Base-by-base conservation (phyloP, 148 eudicot species). In the Vaccinium darrowii region DNA sequence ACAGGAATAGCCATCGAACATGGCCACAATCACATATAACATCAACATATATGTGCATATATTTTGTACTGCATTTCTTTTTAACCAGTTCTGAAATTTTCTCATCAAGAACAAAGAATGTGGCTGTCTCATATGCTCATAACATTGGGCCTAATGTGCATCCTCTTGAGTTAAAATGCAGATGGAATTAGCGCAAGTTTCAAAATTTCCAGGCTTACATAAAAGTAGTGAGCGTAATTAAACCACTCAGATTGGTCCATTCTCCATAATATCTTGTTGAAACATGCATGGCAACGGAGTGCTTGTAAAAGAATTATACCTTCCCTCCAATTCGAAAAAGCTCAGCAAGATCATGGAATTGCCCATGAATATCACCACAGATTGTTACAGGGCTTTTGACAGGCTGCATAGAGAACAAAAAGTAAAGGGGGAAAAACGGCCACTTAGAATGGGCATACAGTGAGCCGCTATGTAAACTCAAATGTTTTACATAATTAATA, bases 301-400 rank as follows among this genome's bases (percentile, higher is more conserved):
- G 87, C 63, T 79, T 18, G 30, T 47, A 56, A 11, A 21, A 71
- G 71, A 54, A 13, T 52, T 47, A 57, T 84, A 96, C 98, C 98
- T 91, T 96, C 30, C 98, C 98, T 76, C 98, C 98, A 85, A 96
- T 96, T 76, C 98, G 96, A 79, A 95, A 95, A 82, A 95, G 95
- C 90, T 95, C 98, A 5, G 98, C 98, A 47, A 95, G 98, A 92
- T 96, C 98, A 90, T 96, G 98, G 87, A 96, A 96, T 86, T 96
- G 98, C 82, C 98, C 98, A 88, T 96, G 98, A 89, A 94, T 96
- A 84, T 96, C 98, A 83, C 98, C 98, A 86, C 98, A 96, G 75
- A 96, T 96, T 49, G 98, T 96, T 63, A 96, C 98, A 74, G 98
- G 98, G 89, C 98, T 93, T 88, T 94, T 96, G 83, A 96, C 98